Base-by-base conservation (phyloP, 257 asterid species). In the Solanum sitiens region DNA sequence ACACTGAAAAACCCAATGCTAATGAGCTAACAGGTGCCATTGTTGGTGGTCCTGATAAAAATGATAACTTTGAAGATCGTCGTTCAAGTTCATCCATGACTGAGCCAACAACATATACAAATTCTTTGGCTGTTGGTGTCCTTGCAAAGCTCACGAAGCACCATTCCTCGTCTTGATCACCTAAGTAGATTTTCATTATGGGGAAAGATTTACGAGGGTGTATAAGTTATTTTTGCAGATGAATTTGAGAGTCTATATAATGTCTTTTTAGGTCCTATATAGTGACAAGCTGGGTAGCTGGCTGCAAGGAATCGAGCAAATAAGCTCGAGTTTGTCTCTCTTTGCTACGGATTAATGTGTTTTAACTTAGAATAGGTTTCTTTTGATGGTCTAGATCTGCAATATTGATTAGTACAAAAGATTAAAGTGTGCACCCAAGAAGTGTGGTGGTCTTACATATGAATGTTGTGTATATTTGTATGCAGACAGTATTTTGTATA, bases 21-120 rank as follows among this genome's bases (percentile, higher is more conserved):
- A 94, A 96, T 40, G 98, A 96, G 93, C 92, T 96, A 21, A 96
- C 99, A 2, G 99, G 99, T 0, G 99, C 99, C 89, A 93, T 96
- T 16, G 90, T 96, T 0, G 99, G 99, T 1, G 99, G 99, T 5
- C 99, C 99, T 1, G 97, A 96, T 89, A 85, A 33, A 73, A 63
- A 93, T 35, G 99, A 96, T 18, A 14, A 91, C 32, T 96, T 95
- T 32, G 76, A 27, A 4, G 99, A 96, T 63, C 65, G 86, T 44
- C 96, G 97, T 2, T 10, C 93, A 0, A 93, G 67, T 13, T 96
- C 99, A 0, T 85, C 95, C 90, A 89, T 90, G 93, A 95, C 98
- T 0, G 99, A 96, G 87, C 99, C 99, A 0, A 88, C 92, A 4
- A 93, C 98, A 8, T 96, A 95, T 88, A 94, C 94, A 14, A 96